phyloP scores from a whole-genome alignment of 345 rosid species.

The rapeseed (Brassica napus) region Da-Ae NC_063449.1:24435501-24436000 shows the following conservation, averaged over 20 bases:
- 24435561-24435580: slow-evolving; percentile 36
- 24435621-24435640: not conserved
- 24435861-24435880: slow-evolving; percentile 31
- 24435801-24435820: slow-evolving; percentile 70
- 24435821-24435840: slow-evolving; percentile 42
- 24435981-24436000: slow-evolving; percentile 31
- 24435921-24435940: not conserved
- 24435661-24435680: too few relatives aligned
- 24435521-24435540: slow-evolving; percentile 58
- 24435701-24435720: slow-evolving; percentile 44
- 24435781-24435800: slow-evolving; percentile 55
- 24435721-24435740: slow-evolving; percentile 51
- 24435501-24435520: slow-evolving; percentile 51
- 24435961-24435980: slow-evolving; percentile 42
- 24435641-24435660: not conserved
- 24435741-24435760: slow-evolving; percentile 73
- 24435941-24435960: slow-evolving; percentile 29
- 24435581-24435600: slow-evolving; percentile 3
- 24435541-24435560: slow-evolving; percentile 55
- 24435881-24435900: slow-evolving; percentile 25
- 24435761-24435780: slow-evolving; percentile 78
- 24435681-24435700: too few relatives aligned
- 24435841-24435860: slow-evolving; percentile 35
- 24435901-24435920: not conserved
- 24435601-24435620: not conserved